These are phyloP conservation scores for Fusarium sp. DNA, from an alignment of 2,329 filamentous ascomycete genomes.

Conservation along the genomic window DNA sequence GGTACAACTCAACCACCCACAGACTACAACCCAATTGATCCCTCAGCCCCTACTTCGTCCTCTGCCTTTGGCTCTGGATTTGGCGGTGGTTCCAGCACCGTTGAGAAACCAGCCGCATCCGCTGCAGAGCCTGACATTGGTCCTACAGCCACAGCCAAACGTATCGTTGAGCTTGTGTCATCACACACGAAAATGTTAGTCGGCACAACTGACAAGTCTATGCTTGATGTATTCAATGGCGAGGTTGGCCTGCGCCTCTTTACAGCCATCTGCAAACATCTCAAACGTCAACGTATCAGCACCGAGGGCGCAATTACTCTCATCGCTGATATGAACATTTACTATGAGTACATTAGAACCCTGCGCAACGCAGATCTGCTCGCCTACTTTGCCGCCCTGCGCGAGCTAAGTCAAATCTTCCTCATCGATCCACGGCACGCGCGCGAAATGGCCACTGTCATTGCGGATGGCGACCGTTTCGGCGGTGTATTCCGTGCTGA, in stretches of 20 bases:
- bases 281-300: slow-evolving; percentile 94
- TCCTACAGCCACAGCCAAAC: slow-evolving; percentile 81
- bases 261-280: slow-evolving; percentile 92
- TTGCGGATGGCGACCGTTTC: slow-evolving; percentile 91
- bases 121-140: slow-evolving; percentile 63
- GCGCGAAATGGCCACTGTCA: slow-evolving; percentile 94
- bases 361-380: slow-evolving; percentile 86
- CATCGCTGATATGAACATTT: slow-evolving; percentile 96
- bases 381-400: slow-evolving; percentile 89
- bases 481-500: slow-evolving; percentile 93
- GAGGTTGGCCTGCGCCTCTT: slow-evolving; percentile 96
- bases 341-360: slow-evolving; percentile 84
- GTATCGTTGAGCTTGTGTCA: slow-evolving; percentile 86
- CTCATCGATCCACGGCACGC: slow-evolving; percentile 86
- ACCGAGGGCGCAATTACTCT: slow-evolving; percentile 90
- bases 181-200: slow-evolving; percentile 93
- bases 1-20: slow-evolving; percentile 86
- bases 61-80: slow-evolving; percentile 33
- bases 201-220: slow-evolving; percentile 96
- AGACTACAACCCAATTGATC: slow-evolving; percentile 83
- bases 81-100: slow-evolving; percentile 34
- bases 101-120: slow-evolving; percentile 45
- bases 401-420: slow-evolving; percentile 95
- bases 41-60: slow-evolving; percentile 27
- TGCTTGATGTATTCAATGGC: slow-evolving; percentile 98